These are phyloP conservation scores for Saitozyma sp. DNA, from an alignment of 768 basidiomycete species.

Conservation along the genomic window DNA sequence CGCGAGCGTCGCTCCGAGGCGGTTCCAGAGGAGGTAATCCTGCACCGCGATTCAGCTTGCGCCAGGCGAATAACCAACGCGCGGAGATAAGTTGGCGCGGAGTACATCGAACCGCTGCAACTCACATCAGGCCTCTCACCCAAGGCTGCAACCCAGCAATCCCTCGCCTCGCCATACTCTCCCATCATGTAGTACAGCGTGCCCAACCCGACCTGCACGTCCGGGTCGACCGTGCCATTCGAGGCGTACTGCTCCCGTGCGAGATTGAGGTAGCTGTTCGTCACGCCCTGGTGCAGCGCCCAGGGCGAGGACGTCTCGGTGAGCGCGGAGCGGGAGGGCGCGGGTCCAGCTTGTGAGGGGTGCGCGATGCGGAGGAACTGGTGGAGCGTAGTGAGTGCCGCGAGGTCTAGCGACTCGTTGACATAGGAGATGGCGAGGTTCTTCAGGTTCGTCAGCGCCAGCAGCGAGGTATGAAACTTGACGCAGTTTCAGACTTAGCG, in stretches of 20 bases:
- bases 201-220: slow-evolving; percentile 90
- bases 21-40: slow-evolving; percentile 96
- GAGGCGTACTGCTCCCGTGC: slow-evolving; percentile 78
- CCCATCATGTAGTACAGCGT: slow-evolving; percentile 85
- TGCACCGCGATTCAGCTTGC: slow-evolving; percentile 26
- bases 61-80: background rate
- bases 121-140: slow-evolving; percentile 70
- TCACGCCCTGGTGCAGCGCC: slow-evolving; percentile 77
- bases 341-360: slow-evolving; percentile 57
- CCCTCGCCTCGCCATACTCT: slow-evolving; percentile 84
- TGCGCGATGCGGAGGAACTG: slow-evolving; percentile 74
- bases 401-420: slow-evolving; percentile 87
- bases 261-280: slow-evolving; percentile 76
- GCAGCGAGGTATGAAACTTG: too few species aligned
- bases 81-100: background rate
- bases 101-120: slow-evolving; percentile 6
- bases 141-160: slow-evolving; percentile 90
- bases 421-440: slow-evolving; percentile 94
- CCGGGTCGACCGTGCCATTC: slow-evolving; percentile 70
- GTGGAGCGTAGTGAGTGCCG: slow-evolving; percentile 78
- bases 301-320: slow-evolving; percentile 57
- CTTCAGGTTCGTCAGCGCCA: slow-evolving; percentile 54
- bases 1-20: slow-evolving; percentile 88
- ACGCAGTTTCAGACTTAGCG: background rate
- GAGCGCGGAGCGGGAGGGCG: slow-evolving; percentile 31